phyloP scores from a whole-genome alignment of 164 flowering plant species.

The Cinnamomum chago region DNA sequence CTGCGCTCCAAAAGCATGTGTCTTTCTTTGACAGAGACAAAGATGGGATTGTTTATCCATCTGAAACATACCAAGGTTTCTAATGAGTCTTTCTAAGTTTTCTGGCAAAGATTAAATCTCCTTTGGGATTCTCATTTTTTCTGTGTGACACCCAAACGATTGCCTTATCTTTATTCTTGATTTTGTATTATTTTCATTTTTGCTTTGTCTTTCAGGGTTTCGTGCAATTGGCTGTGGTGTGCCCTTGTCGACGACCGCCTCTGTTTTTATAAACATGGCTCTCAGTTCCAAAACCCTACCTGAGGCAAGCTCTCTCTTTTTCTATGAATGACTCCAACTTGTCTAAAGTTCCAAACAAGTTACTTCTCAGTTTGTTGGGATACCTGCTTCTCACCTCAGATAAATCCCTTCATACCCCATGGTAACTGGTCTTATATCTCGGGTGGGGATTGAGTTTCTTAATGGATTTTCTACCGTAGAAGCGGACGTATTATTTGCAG shows the following conservation, averaged over 20 bases:
- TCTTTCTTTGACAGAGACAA: conserved; percentile 20
- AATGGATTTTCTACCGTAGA: too few relatives aligned
- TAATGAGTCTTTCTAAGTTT: too few relatives aligned
- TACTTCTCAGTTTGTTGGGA: too few relatives aligned
- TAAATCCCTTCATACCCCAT: too few relatives aligned
- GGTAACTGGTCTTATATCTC: too few relatives aligned
- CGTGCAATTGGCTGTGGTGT: conserved; percentile 55
- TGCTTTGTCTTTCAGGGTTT: conserved; percentile 32
- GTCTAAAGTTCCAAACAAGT: too few relatives aligned
- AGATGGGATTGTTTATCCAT: conserved; percentile 22
- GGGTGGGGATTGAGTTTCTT: too few relatives aligned
- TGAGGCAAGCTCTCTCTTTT: conserved; percentile 7
- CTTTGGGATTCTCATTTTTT: too few relatives aligned
- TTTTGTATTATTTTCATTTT: background rate
- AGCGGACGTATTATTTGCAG: too few relatives aligned
- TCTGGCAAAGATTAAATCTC: too few relatives aligned
- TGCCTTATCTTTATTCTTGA: background rate
- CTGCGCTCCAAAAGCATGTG: conserved; percentile 15
- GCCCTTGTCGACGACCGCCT: conserved; percentile 31
- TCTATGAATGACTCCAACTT: background rate
- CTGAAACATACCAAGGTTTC: conserved; percentile 23
- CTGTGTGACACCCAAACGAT: too few relatives aligned
- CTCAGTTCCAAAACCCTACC: conserved; percentile 61
- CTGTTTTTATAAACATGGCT: conserved; percentile 40
- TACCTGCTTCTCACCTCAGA: too few relatives aligned